Evolutionary conservation across 441 rosid genomes (phyloP).

Genomic region (Populus hybrid): DNA sequence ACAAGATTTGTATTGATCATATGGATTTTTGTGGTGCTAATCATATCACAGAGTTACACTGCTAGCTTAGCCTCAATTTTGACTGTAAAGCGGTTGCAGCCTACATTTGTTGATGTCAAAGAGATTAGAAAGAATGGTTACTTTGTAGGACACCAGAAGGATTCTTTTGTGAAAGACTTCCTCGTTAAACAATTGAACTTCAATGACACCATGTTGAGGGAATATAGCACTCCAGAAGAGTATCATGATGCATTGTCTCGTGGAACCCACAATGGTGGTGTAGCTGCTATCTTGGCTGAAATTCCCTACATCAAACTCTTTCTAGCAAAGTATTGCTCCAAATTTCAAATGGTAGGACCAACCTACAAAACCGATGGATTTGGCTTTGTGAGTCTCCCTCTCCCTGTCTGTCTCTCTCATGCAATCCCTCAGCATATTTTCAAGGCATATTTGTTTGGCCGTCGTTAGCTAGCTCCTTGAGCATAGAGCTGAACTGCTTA

Average conservation of each 20-base stretch:
- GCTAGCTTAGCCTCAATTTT: slow-evolving; percentile 51
- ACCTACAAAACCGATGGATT: slow-evolving; percentile 46
- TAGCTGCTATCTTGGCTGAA: slow-evolving; percentile 44
- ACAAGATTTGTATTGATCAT: slow-evolving; percentile 44
- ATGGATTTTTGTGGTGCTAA: slow-evolving; percentile 50
- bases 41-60: slow-evolving; percentile 53
- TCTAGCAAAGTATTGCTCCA: slow-evolving; percentile 34
- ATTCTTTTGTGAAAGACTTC: slow-evolving; percentile 31
- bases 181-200: slow-evolving; percentile 23
- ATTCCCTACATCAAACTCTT: slow-evolving; percentile 39
- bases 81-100: slow-evolving; percentile 40
- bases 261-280: slow-evolving; percentile 16
- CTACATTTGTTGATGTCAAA: slow-evolving; percentile 18
- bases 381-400: slow-evolving; percentile 49
- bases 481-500: not conserved
- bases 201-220: slow-evolving; percentile 8
- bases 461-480: not conserved
- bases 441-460: not conserved
- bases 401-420: not conserved
- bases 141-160: slow-evolving; percentile 38
- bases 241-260: slow-evolving; percentile 30
- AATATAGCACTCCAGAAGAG: slow-evolving; percentile 21
- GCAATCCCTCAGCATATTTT: not conserved
- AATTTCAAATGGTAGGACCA: slow-evolving; percentile 42
- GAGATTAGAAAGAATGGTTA: slow-evolving; percentile 30